Evolutionary conservation across 2,329 filamentous ascomycete species (phyloP).

Genomic region (Phialocephala subalpina): DNA sequence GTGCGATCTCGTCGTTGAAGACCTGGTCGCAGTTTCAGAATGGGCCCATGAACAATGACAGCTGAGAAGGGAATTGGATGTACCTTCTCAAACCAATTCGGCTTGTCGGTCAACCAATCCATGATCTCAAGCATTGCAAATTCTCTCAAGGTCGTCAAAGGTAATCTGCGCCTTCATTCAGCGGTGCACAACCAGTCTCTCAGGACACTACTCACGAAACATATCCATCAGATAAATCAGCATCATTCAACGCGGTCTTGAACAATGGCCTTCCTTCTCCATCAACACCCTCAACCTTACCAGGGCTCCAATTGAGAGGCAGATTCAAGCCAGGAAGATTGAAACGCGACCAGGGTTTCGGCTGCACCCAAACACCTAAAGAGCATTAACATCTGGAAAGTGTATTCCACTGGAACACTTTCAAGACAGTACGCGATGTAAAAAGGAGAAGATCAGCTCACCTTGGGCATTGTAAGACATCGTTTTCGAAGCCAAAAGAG

Average conservation of each 20-base stretch:
- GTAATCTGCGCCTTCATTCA: conserved; percentile 9
- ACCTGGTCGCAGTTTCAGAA: conserved; percentile 25
- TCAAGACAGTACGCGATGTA: too few relatives aligned
- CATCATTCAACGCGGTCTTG: conserved; percentile 14
- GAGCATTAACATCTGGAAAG: too few relatives aligned
- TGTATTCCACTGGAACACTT: too few relatives aligned
- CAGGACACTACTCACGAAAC: background rate
- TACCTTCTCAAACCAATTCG: conserved; percentile 37
- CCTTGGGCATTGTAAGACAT: too few relatives aligned
- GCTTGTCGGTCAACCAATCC: conserved; percentile 40
- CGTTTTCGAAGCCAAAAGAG: too few relatives aligned
- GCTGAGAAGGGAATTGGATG: background rate
- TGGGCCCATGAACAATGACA: background rate
- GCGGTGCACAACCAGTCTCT: too few relatives aligned
- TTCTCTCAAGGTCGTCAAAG: conserved; percentile 34
- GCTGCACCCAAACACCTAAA: too few relatives aligned
- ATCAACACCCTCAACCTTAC: background rate
- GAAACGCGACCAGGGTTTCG: background rate
- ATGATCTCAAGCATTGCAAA: conserved; percentile 40
- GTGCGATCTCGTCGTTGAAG: conserved; percentile 36
- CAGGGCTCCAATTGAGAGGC: background rate
- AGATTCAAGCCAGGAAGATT: conserved; percentile 1
- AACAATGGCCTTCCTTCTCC: conserved; percentile 21
- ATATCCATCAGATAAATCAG: background rate
- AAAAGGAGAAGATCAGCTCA: too few relatives aligned